Conservation (phyloP, 345 rosid species). For the Salix koriyanagi region DNA sequence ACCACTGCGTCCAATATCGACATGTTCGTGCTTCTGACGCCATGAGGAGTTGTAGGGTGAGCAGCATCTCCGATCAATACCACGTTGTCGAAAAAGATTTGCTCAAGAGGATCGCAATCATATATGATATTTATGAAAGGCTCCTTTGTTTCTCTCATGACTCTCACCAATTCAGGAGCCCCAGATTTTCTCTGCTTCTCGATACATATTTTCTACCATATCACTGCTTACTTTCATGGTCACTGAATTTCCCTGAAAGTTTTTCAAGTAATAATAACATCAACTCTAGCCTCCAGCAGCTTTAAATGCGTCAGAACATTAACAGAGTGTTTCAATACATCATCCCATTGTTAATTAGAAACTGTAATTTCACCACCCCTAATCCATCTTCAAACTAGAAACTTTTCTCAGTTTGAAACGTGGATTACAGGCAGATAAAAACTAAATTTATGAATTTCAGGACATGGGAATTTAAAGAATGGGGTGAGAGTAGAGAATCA, state of each 20-base stretch:
- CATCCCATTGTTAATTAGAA: neutral
- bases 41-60: conserved; percentile 79
- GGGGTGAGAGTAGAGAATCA: conserved; percentile 6
- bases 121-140: conserved; percentile 78
- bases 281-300: neutral
- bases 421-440: neutral
- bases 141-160: conserved; percentile 62
- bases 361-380: neutral
- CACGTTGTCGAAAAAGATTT: conserved; percentile 48
- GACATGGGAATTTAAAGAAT: neutral
- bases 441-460: neutral
- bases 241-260: conserved; percentile 55
- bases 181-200: conserved; percentile 67
- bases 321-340: neutral
- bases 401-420: neutral
- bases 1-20: conserved; percentile 62
- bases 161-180: conserved; percentile 53
- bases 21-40: conserved; percentile 83
- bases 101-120: conserved; percentile 58
- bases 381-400: neutral
- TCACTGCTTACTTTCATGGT: conserved; percentile 55
- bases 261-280: neutral
- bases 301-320: neutral
- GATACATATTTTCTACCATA: conserved; percentile 53
- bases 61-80: conserved; percentile 77